A percentile compares a stretch with the other conserved stretches of the same genome.
These are phyloP conservation scores for Termitomyces sp. DNA, from an alignment of 768 basidiomycete species.

Conservation along the genomic window DNA sequence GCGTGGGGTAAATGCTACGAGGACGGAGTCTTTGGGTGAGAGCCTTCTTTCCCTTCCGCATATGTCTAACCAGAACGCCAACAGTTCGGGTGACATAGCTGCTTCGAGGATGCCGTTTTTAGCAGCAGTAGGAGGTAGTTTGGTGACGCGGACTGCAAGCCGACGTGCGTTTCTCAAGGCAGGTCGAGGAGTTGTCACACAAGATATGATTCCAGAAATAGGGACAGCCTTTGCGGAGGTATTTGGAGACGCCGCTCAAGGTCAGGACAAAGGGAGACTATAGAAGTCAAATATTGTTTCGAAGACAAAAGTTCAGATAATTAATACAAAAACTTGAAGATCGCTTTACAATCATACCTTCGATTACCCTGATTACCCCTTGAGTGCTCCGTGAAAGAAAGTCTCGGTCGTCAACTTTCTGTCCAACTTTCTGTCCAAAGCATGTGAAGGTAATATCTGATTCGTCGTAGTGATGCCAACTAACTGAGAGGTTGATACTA, in stretches of 20 bases:
- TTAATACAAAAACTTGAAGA: background rate
- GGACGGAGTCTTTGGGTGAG: conserved; percentile 76
- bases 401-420: background rate
- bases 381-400: background rate
- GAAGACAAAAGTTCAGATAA: background rate
- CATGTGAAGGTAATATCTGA: background rate
- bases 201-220: conserved; percentile 68
- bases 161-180: conserved; percentile 70
- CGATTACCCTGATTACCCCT: background rate
- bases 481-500: background rate
- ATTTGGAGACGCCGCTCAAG: conserved; percentile 55
- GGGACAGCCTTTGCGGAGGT: conserved; percentile 69
- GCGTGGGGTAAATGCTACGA: conserved; percentile 97
- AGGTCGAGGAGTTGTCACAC: conserved; percentile 79
- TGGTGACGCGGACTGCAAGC: conserved; percentile 85
- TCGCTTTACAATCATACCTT: background rate
- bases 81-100: conserved; percentile 30
- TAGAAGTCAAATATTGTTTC: conserved; percentile 17
- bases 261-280: conserved; percentile 34
- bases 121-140: conserved; percentile 82
- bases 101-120: conserved; percentile 74
- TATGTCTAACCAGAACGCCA: background rate
- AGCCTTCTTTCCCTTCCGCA: background rate
- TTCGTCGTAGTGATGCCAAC: background rate
- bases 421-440: background rate